Percentiles rank a stretch among this genome's conserved stretches.
Evolutionary conservation across 1,284 basidiomycete species (phyloP).

Genomic region (Testicularia cyperi): DNA sequence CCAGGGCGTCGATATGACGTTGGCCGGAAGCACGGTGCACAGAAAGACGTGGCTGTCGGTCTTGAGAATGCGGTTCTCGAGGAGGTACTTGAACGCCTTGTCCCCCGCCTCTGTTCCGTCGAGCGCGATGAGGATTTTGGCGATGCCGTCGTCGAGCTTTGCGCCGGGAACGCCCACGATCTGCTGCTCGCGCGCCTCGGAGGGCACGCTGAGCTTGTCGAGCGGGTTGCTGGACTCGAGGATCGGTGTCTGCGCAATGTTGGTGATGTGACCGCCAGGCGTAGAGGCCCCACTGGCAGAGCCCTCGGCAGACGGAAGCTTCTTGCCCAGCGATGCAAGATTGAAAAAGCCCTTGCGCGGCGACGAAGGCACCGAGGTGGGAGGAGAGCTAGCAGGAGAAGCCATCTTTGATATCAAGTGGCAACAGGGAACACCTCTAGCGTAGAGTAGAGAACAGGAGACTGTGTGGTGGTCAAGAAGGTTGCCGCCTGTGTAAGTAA

Average conservation of each 20-base stretch:
- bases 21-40: constrained; percentile 53
- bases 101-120: constrained; percentile 57
- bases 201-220: constrained; percentile 45
- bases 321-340: constrained; percentile 17
- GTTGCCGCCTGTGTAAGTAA: too few species aligned
- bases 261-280: constrained; percentile 21
- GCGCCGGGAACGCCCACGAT: constrained; percentile 50
- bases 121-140: constrained; percentile 53
- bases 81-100: constrained; percentile 50
- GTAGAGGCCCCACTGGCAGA: constrained; percentile 24
- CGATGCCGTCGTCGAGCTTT: constrained; percentile 21
- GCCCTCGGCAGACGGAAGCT: background rate
- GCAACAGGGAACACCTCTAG: too few species aligned
- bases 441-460: too few species aligned
- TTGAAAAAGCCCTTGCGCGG: constrained; percentile 25
- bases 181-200: constrained; percentile 54
- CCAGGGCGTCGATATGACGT: constrained; percentile 53
- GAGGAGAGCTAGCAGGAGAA: constrained; percentile 25
- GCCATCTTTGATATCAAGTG: too few species aligned
- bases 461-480: too few species aligned
- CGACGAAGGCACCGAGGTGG: constrained; percentile 27
- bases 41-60: constrained; percentile 51
- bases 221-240: constrained; percentile 55
- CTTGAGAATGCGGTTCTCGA: constrained; percentile 40
- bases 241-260: constrained; percentile 54